A percentile compares a stretch with the other conserved stretches of the same genome.
These are phyloP conservation scores for Noccaea bulbosa DNA, from an alignment of 345 rosid genomes.

Conservation along the genomic window DNA sequence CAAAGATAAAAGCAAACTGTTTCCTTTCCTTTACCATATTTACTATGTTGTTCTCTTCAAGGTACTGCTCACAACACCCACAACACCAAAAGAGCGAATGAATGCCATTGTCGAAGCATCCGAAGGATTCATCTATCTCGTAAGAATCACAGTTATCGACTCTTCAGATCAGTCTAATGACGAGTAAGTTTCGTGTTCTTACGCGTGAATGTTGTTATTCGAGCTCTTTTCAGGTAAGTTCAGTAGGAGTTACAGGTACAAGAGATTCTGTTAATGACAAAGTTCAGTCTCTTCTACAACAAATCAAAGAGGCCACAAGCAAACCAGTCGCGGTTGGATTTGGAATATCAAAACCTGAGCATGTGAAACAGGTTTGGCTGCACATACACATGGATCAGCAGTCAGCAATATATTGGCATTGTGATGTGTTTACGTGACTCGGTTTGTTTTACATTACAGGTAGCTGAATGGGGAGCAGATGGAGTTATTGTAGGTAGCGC, in stretches of 20 bases:
- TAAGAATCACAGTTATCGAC: slow-evolving; percentile 44
- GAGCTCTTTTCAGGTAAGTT: slow-evolving; percentile 64
- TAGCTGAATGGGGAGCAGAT: slow-evolving; percentile 89
- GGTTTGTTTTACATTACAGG: slow-evolving; percentile 41
- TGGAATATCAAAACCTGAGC: slow-evolving; percentile 83
- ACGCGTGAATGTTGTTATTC: neutral
- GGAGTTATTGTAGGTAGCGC: slow-evolving; percentile 91
- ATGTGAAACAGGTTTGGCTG: slow-evolving; percentile 70
- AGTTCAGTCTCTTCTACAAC: slow-evolving; percentile 67
- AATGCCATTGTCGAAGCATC: slow-evolving; percentile 80
- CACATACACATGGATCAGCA: neutral
- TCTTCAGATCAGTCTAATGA: neutral
- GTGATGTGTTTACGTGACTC: neutral
- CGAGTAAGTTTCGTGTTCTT: neutral
- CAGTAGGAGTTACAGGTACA: slow-evolving; percentile 87
- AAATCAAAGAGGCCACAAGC: slow-evolving; percentile 68
- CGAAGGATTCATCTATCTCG: slow-evolving; percentile 87
- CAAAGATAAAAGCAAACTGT: neutral
- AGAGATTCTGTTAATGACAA: slow-evolving; percentile 69
- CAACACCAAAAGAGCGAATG: slow-evolving; percentile 78
- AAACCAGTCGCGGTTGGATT: slow-evolving; percentile 88
- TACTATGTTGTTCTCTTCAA: slow-evolving; percentile 40
- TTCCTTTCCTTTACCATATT: neutral
- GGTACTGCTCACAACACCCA: slow-evolving; percentile 91
- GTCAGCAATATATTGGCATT: neutral